Conservation (phyloP, 2,329 filamentous ascomycete genomes). For the Dothistroma septosporum region DNA sequence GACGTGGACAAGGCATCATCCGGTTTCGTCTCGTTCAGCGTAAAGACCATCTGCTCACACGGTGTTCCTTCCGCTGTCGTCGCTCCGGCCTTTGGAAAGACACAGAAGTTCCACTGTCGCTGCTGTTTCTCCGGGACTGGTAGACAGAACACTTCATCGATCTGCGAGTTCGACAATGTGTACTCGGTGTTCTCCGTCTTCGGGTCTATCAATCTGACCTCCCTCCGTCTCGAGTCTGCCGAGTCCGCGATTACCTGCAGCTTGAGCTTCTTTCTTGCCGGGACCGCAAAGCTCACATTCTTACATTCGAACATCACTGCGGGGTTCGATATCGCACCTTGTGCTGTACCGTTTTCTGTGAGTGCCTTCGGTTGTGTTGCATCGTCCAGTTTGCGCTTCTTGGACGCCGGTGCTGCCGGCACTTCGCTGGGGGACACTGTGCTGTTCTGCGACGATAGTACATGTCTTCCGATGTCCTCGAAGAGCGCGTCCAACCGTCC, state of each 20-base stretch:
- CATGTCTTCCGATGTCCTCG: constrained; percentile 48
- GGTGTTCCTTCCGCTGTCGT: constrained; percentile 33
- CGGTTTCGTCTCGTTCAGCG: constrained; percentile 50
- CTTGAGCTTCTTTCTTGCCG: constrained; percentile 60
- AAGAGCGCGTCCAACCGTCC: constrained; percentile 37
- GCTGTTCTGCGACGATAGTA: constrained; percentile 25
- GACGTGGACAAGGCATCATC: constrained; percentile 38
- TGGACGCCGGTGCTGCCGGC: constrained; percentile 30
- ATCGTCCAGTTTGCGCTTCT: constrained; percentile 50
- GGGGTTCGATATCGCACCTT: constrained; percentile 32
- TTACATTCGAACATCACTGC: constrained; percentile 43
- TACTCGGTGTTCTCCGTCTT: constrained; percentile 31
- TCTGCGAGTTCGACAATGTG: constrained; percentile 48
- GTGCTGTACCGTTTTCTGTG: constrained; percentile 9
- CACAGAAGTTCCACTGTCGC: constrained; percentile 59
- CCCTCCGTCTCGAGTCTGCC: constrained; percentile 21
- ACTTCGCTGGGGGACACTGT: constrained; percentile 25
- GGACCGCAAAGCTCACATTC: constrained; percentile 59
- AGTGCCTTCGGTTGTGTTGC: constrained; percentile 18
- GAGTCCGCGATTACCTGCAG: constrained; percentile 50
- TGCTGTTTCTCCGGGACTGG: constrained; percentile 62
- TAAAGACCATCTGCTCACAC: constrained; percentile 58
- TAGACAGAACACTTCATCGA: constrained; percentile 58
- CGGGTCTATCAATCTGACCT: constrained; percentile 29
- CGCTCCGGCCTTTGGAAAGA: constrained; percentile 53